Base-by-base conservation (phyloP, 805 yeast genomes). In the Saturnispora besseyi region DNA sequence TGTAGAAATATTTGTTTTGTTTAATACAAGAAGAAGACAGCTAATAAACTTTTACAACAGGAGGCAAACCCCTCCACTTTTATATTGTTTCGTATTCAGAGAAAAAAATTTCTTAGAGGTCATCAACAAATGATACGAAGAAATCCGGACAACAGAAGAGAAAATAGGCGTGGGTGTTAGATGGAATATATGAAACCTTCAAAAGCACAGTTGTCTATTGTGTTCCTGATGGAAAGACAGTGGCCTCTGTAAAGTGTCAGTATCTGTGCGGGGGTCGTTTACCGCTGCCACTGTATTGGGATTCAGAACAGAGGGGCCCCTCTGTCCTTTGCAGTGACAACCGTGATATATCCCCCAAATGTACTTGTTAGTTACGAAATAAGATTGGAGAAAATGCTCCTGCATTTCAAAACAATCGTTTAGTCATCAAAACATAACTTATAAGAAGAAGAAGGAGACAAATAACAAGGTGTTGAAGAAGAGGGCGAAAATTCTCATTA, bases 241-340 rank as follows among this genome's bases (percentile, higher is more conserved):
- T 36, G 40, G 26, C 44, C 51, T 48, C 55, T 51, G 52, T 49
- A 53, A 24, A 41, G 34, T 9, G 48, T 21, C 44, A 32, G 50
- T 60, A 46, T 21, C 53, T 77, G 50, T 77, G 45, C 63, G 81
- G 80, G 79, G 64, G 62, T 75, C 77, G 81, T 77, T 77, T 77
- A 77, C 78, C 78, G 69, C 65, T 58, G 59, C 62, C 65, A 66
- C 40, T 26, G 40, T 36, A 22, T 18, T 10, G 12, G 21, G 10
- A 15, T n/a, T 21, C 21, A 8, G 24, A 36, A 22, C 8, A 36
- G 40, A 11, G 40, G 40, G 40, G 40, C 40, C 40, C 40, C 40
- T 10, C 24, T 22, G 10, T 18, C 24, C 21, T 22, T 8, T 18
- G 40, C 40, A 36, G 40, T 36, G 40, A 36, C 40, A 28, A 62